Base-by-base conservation (phyloP, 495 filamentous ascomycete genomes). In the Neurospora sublineolata region DNA sequence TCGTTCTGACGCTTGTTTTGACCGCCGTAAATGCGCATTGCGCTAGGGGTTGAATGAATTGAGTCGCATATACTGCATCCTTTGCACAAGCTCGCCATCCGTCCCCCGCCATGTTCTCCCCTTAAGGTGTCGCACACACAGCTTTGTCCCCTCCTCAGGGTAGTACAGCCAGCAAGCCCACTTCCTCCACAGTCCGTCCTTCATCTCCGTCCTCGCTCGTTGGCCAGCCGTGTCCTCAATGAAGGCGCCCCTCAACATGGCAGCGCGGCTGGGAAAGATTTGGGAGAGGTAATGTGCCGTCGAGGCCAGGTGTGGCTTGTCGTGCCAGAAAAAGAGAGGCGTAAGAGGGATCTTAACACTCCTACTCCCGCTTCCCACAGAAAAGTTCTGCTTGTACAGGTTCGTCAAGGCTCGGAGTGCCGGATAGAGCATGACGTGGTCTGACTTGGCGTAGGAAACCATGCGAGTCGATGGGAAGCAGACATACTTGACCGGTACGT, bases 151-250 rank as follows among this genome's bases (percentile, higher is more conserved):
- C 27, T 82, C 76, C 23, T 78, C 80, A 0, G 83, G 83, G 42
- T 83, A 84, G 68, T 83, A 84, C 70, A 85, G 72, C 83, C 83
- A 85, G 38, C 80, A 83, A 14, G 83, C 83, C 83, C 83, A 85
- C 73, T 81, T 81, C 18, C 44, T 70, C 82, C 82, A 85, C 10
- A 75, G 38, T 4, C 82, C 82, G 9, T 82, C 77, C 74, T 85
- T 85, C 83, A 85, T 85, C 72, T 85, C 81, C 4, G 77, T 74
- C 27, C 83, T 74, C 12, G 83, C 83, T 20, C 82, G 80, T 64
- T 85, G 83, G 14, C 83, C 83, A 39, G 82, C 76, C 4, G 78
- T 81, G 68, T 85, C 83, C 73, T 85, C 83, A 42, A 85, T 85
- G 72, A 85, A 85, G 52, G 77, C 79, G 20, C 83, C 83, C 18